Evolutionary conservation across 2,329 filamentous ascomycete genomes (phyloP), one percentile per base, ranked within the genome.

Genomic region (Fusarium equiseti): DNA sequence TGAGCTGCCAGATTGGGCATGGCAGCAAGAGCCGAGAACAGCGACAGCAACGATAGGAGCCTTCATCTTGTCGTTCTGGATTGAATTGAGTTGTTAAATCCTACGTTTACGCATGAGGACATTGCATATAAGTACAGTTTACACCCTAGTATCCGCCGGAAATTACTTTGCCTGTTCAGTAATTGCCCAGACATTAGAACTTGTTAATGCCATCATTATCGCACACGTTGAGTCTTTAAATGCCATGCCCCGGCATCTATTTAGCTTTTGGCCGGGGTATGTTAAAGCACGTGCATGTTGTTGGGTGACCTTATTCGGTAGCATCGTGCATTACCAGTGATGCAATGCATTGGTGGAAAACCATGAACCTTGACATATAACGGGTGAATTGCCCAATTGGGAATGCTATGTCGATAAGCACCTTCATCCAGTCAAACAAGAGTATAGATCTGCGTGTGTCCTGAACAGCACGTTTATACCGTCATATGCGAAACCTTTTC

Each of bases 1-100:
- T 59, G 59, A 76, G 35, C 57, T 65, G 18, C 71, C 76, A 43
- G 66, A 61, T 50, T 64, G 32, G 22, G 56, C 42, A 18, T 16
- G 16, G 12, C 51, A 43, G 31, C 24, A 31, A 11, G 54, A 64
- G 43, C 50, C 44, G 10, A 71, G 44, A 3, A 43, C 45, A 22
- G 50, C 52, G 5, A 56, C n/a, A 4, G 54, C 22, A 3, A 64
- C 10, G 6, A 27, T 24, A 13, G 53, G 12, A 22, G 42, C 12
- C 40, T 31, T 63, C 61, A 63, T 63, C 13, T 9, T 51, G 27
- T 29, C 4, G 3, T 12, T 29, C 27, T 29, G 38, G 20, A 13
- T 38, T 26, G 32, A 9, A n/a, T 52, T 15, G 8, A 42, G 18
- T n/a, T 52, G 18, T 3, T 42, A 15, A n/a, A 16, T 24, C 10